Evolutionary conservation across 345 rosid species (phyloP).

Genomic region (Odontarrhena argentea): DNA sequence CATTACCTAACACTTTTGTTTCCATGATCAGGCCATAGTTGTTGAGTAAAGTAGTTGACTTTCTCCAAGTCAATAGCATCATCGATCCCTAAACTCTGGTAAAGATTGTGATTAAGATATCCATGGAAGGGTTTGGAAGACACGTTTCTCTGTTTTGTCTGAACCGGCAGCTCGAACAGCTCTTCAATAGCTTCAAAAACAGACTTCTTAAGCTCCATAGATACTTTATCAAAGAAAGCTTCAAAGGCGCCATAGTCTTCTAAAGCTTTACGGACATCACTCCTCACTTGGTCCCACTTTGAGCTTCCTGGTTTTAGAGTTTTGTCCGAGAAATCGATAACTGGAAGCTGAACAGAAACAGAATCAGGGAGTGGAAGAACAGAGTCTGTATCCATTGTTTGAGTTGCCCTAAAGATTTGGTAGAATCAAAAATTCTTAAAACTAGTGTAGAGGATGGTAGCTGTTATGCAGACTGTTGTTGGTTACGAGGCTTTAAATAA

Average conservation of each 20-base stretch:
- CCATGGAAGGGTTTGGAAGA: conserved; percentile 33
- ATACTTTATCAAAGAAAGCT: conserved; percentile 28
- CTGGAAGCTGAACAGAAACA: conserved; percentile 11
- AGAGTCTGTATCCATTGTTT: conserved; percentile 33
- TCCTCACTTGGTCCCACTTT: conserved; percentile 31
- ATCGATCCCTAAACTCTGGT: conserved; percentile 35
- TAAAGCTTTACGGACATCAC: conserved; percentile 38
- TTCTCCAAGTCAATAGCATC: conserved; percentile 23
- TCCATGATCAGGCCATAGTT: conserved; percentile 28
- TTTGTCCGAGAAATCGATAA: conserved; percentile 25
- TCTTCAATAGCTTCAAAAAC: conserved; percentile 30
- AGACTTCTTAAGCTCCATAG: conserved; percentile 31
- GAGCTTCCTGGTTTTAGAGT: conserved; percentile 38
- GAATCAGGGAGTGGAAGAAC: neutral
- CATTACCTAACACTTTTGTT: conserved; percentile 34
- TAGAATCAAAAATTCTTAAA: too few species aligned
- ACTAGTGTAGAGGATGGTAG: neutral
- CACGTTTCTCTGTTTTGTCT: conserved; percentile 34
- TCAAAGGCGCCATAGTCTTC: conserved; percentile 39
- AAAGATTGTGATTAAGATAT: conserved; percentile 24
- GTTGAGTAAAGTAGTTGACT: conserved; percentile 33
- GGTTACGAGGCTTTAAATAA: neutral
- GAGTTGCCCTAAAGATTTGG: neutral
- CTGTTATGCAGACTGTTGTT: neutral
- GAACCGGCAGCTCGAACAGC: conserved; percentile 29